Conservation (phyloP, 2,329 filamentous ascomycete species). For the Colletotrichum godetiae region DNA sequence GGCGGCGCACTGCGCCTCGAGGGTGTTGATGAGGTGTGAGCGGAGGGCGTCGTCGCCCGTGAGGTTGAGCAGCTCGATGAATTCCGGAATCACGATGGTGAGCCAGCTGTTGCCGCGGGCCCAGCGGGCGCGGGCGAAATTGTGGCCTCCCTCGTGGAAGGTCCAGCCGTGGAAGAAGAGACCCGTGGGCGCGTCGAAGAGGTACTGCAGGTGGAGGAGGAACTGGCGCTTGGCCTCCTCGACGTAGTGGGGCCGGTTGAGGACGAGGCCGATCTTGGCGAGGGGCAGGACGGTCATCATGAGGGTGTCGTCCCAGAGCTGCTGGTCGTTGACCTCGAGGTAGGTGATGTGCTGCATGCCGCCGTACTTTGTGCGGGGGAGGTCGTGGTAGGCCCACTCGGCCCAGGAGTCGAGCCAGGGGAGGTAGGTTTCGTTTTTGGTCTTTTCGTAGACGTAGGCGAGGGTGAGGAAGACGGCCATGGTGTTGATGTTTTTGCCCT, state of each 20-base stretch:
- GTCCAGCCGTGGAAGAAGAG: constrained; percentile 88
- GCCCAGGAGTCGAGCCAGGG: constrained; percentile 86
- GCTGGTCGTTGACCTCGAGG: constrained; percentile 74
- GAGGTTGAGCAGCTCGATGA: constrained; percentile 78
- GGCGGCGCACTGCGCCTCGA: constrained; percentile 77
- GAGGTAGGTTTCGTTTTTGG: constrained; percentile 73
- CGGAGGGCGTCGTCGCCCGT: constrained; percentile 72
- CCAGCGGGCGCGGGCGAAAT: constrained; percentile 69
- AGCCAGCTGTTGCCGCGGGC: constrained; percentile 77
- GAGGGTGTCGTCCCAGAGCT: constrained; percentile 87
- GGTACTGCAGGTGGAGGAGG: constrained; percentile 81
- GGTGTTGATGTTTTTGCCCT: constrained; percentile 88
- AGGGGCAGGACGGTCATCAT: constrained; percentile 90
- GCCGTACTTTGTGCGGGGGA: constrained; percentile 77
- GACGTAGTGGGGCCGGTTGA: constrained; percentile 77
- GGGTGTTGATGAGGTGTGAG: constrained; percentile 67
- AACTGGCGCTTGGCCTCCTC: constrained; percentile 84
- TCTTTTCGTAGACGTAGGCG: constrained; percentile 82
- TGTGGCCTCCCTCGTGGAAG: constrained; percentile 74
- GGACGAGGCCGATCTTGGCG: constrained; percentile 80
- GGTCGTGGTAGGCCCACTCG: constrained; percentile 84
- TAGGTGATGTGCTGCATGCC: constrained; percentile 84
- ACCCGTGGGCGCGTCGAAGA: constrained; percentile 77
- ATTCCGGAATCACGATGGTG: constrained; percentile 86
- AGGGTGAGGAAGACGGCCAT: constrained; percentile 83